Percentiles rank a stretch among this genome's conserved stretches.
These are phyloP conservation scores for Podospora didyma DNA, from an alignment of 495 filamentous ascomycete genomes.

Conservation along the genomic window DNA sequence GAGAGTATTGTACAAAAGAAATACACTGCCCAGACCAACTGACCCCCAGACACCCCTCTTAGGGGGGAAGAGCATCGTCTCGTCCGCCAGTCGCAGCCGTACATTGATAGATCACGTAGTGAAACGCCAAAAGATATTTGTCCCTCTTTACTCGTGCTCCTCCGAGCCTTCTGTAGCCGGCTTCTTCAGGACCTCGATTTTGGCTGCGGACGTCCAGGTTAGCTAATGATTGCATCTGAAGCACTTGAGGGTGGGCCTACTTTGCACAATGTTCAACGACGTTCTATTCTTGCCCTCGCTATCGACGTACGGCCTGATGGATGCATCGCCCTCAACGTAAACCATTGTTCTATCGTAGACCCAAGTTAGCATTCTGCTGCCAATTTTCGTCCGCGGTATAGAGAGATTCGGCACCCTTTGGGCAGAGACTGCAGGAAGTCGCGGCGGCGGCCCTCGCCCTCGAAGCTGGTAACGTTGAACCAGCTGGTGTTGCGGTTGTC, in stretches of 20 bases:
- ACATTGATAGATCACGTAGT: too few species aligned
- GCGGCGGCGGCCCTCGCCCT: slow-evolving; percentile 53
- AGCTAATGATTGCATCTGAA: slow-evolving; percentile 3
- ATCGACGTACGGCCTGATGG: slow-evolving; percentile 57
- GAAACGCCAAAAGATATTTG: too few species aligned
- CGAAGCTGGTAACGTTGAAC: slow-evolving; percentile 69
- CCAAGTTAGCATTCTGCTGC: background rate
- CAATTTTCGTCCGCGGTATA: background rate
- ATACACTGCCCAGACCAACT: background rate
- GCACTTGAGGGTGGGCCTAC: slow-evolving; percentile 46
- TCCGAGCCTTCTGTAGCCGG: too few species aligned
- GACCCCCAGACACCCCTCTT: too few species aligned
- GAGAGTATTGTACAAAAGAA: background rate
- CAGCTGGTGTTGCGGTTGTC: slow-evolving; percentile 70
- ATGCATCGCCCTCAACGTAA: slow-evolving; percentile 69
- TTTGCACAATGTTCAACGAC: slow-evolving; percentile 62
- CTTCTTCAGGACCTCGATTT: too few species aligned
- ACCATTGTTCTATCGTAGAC: slow-evolving; percentile 52
- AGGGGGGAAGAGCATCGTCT: too few species aligned
- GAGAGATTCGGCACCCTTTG: slow-evolving; percentile 61
- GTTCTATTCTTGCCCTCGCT: slow-evolving; percentile 57
- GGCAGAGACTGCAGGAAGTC: slow-evolving; percentile 61
- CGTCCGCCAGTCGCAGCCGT: too few species aligned
- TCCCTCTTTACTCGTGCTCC: too few species aligned
- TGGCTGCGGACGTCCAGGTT: background rate